These are phyloP conservation scores for Penicillium capsulatum DNA, from an alignment of 2,329 filamentous ascomycete species.

Conservation along the genomic window DNA sequence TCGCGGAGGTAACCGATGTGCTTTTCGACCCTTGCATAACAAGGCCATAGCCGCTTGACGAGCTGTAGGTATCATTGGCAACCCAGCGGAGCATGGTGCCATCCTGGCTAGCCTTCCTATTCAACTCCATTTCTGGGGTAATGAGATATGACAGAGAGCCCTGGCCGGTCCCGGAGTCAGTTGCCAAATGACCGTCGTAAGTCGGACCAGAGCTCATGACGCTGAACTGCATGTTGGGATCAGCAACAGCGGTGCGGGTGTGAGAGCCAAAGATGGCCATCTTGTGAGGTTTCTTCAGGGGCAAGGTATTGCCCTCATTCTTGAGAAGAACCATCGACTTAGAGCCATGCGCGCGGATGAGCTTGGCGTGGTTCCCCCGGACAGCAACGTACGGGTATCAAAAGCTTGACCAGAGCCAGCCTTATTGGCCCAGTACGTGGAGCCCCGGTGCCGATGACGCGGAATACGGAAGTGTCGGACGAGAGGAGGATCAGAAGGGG, in stretches of 20 bases:
- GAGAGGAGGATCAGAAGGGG: too few relatives aligned
- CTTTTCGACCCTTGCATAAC: slow-evolving; percentile 9
- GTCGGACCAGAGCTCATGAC: slow-evolving; percentile 10
- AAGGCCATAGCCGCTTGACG: slow-evolving; percentile 6
- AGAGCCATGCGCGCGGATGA: slow-evolving; percentile 71
- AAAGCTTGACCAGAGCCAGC: too few relatives aligned
- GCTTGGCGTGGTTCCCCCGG: slow-evolving; percentile 60
- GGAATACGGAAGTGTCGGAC: too few relatives aligned
- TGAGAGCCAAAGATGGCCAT: slow-evolving; percentile 51
- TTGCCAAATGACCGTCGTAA: slow-evolving; percentile 15
- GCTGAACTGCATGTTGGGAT: slow-evolving; percentile 28
- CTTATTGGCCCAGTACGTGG: too few relatives aligned
- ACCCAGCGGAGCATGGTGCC: slow-evolving; percentile 21
- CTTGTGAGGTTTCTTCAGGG: slow-evolving; percentile 44
- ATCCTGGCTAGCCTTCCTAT: slow-evolving; percentile 10
- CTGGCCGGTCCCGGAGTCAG: slow-evolving; percentile 14
- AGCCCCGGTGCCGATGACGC: too few relatives aligned
- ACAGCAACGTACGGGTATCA: slow-evolving; percentile 62
- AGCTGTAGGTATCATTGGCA: slow-evolving; percentile 11
- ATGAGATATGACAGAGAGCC: slow-evolving; percentile 17
- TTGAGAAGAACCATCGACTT: slow-evolving; percentile 69
- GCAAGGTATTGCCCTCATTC: slow-evolving; percentile 44
- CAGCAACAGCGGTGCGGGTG: slow-evolving; percentile 38
- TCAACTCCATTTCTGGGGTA: slow-evolving; percentile 13
- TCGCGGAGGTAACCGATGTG: slow-evolving; percentile 7